Evolutionary conservation across 768 basidiomycete species (phyloP).

Genomic region (Boletus edulis): DNA sequence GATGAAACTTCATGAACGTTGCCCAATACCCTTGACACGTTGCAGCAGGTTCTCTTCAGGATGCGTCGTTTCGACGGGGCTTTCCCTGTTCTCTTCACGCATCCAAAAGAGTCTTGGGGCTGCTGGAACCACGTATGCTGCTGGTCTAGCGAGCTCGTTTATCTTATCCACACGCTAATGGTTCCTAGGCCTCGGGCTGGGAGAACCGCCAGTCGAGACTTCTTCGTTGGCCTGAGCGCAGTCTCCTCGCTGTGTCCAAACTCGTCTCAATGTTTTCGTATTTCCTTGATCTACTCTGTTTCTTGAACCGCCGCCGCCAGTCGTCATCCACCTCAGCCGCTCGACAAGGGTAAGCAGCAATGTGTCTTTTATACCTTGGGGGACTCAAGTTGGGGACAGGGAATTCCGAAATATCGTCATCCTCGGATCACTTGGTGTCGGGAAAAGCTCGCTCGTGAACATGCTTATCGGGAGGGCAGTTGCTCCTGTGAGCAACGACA

Average conservation of each 20-base stretch:
- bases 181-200: not conserved
- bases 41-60: slow-evolving; percentile 5
- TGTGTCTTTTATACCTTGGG: not conserved
- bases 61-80: not conserved
- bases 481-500: slow-evolving; percentile 26
- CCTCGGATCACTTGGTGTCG: slow-evolving; percentile 29
- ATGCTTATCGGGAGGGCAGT: slow-evolving; percentile 28
- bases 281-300: not conserved
- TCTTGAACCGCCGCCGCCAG: not conserved
- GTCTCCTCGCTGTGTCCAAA: not conserved
- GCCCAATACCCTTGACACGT: not conserved
- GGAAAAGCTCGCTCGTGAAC: slow-evolving; percentile 43
- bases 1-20: not conserved
- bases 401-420: slow-evolving; percentile 15
- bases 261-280: not conserved
- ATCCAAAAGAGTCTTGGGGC: not conserved
- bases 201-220: not conserved
- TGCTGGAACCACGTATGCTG: not conserved
- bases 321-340: not conserved
- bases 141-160: not conserved
- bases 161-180: not conserved
- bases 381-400: slow-evolving; percentile 2
- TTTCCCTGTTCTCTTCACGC: not conserved
- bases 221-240: not conserved
- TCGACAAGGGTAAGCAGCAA: slow-evolving; percentile 8